Base-by-base conservation (phyloP, 1,284 basidiomycete genomes). In the Ustilago loliicola region DNA sequence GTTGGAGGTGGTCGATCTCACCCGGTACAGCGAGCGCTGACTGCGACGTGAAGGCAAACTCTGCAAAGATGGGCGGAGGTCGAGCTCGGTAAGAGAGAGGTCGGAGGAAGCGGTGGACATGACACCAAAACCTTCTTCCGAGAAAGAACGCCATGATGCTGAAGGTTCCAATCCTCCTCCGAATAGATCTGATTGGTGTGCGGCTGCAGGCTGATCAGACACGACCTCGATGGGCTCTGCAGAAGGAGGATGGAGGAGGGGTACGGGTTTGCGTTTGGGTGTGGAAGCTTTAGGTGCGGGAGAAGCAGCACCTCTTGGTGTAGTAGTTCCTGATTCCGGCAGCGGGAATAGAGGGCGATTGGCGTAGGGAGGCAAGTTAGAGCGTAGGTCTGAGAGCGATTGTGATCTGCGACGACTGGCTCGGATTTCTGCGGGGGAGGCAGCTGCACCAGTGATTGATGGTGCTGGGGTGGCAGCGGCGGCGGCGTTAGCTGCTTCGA, bases 111-210 rank as follows among this genome's bases (percentile, higher is more conserved):
- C 72, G 15, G 64, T 73, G 10, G 60, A 64, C 57, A 70, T 70
- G 3, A 17, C 52, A 3, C 65, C 65, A 36, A 78, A 78, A 0
- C 72, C 76, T 68, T 71, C 62, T 36, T 74, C 66, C 1, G 72
- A 72, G 25, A 74, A 78, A 1, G 64, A 65, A 0, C 66, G 57
- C 76, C 76, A 78, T 1, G 68, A 67, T 0, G 61, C n/a, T 5
- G 65, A 66, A 9, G 68, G 69, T 42, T 77, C 62, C 27, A 72
- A 38, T 0, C 23, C 30, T 0, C 66, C 69, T 1, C 36, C 23
- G n/a, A 68, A 76, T 11, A 71, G 17, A 10, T 58, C 60, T 3
- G 51, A 53, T 13, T 54, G 30, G 32, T 23, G 50, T 1, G 21
- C 40, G 25, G 5, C 19, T 11, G 13, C 8, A n/a, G 47, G 21